phyloP scores from a whole-genome alignment of 2,329 filamentous ascomycete species.

The Fonsecaea erecta region DNA sequence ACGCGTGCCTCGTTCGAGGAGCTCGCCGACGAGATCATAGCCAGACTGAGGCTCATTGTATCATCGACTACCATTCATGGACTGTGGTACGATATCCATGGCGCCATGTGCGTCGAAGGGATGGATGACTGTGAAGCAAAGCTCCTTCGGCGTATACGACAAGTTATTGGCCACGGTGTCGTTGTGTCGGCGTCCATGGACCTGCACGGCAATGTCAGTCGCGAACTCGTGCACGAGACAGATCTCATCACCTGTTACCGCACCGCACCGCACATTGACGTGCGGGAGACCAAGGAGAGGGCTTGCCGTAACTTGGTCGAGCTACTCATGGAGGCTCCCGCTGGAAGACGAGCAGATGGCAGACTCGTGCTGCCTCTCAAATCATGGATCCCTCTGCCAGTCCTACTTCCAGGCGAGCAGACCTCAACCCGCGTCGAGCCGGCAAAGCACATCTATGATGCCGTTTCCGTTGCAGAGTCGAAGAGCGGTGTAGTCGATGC shows the following conservation, averaged over 20 bases:
- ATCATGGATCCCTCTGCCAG: constrained; percentile 9
- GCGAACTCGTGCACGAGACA: constrained; percentile 11
- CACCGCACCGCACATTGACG: constrained; percentile 12
- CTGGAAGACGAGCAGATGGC: background rate
- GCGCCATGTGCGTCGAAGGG: constrained; percentile 17
- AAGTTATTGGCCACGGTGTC: constrained; percentile 1
- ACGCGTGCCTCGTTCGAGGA: constrained; percentile 10
- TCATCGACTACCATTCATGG: constrained; percentile 8
- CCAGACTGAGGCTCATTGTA: background rate
- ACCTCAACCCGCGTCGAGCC: constrained; percentile 13
- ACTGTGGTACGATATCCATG: constrained; percentile 18
- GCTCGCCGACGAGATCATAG: constrained; percentile 4
- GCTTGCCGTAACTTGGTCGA: constrained; percentile 13
- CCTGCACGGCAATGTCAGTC: constrained; percentile 18
- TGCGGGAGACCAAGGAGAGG: constrained; percentile 12
- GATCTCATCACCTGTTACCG: constrained; percentile 15
- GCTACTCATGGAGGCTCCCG: background rate
- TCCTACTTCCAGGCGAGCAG: constrained; percentile 17
- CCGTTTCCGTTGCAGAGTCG: background rate
- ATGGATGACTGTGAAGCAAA: constrained; percentile 11
- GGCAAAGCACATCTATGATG: constrained; percentile 10
- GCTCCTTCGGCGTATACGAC: constrained; percentile 12
- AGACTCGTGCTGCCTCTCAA: background rate
- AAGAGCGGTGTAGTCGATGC: constrained; percentile 3
- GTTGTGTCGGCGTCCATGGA: constrained; percentile 19